Conservation (phyloP, 345 rosid species). For the Rhodomyrtus tomentosa region DNA sequence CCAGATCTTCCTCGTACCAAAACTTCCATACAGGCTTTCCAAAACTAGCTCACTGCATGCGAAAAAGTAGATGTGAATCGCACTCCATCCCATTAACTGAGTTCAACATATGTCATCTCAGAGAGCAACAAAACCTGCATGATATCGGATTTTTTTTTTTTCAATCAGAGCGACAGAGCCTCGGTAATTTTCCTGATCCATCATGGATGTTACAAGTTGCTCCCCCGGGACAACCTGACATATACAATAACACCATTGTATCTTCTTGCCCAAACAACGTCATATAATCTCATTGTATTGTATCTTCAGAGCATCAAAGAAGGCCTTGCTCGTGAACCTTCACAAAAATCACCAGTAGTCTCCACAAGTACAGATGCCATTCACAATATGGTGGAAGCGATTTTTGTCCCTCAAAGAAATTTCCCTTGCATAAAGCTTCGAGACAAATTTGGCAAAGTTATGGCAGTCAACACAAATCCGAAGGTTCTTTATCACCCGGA, state of each 20-base stretch:
- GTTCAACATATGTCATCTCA: not conserved
- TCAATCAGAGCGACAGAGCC: not conserved
- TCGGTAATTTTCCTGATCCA: not conserved
- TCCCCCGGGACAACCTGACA: not conserved
- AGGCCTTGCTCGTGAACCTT: not conserved
- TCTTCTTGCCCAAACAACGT: not conserved
- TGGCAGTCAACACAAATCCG: constrained; percentile 87
- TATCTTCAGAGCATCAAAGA: not conserved
- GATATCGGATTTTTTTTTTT: not conserved
- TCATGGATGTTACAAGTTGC: not conserved
- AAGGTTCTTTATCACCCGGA: constrained; percentile 72
- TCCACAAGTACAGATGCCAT: constrained; percentile 66
- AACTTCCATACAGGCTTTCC: not conserved
- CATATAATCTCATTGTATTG: not conserved
- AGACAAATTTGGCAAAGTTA: constrained; percentile 70
- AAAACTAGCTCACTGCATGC: not conserved
- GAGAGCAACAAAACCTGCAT: not conserved
- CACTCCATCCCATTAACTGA: not conserved
- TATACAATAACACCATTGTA: not conserved
- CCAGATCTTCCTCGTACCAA: not conserved
- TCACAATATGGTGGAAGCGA: constrained; percentile 55
- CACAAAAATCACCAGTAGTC: constrained; percentile 59
- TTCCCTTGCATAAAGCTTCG: constrained; percentile 39
- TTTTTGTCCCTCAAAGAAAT: constrained; percentile 70
- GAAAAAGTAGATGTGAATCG: not conserved